Evolutionary conservation across 345 rosid genomes (phyloP).

Genomic region (Pistacia integerrima): DNA sequence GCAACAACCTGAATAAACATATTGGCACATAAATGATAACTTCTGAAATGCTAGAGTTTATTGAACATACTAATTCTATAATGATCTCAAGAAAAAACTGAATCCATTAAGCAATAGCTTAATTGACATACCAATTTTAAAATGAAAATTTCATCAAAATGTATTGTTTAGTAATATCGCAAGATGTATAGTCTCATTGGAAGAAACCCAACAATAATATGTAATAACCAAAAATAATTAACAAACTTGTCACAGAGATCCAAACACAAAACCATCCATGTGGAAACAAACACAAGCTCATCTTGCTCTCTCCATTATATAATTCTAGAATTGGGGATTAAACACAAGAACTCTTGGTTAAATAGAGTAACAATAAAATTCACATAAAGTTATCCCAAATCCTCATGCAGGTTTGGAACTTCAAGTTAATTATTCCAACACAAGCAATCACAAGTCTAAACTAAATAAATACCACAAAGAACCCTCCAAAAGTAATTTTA

Average conservation of each 20-base stretch:
- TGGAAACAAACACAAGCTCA: not conserved
- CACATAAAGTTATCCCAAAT: not conserved
- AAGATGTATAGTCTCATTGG: too few species aligned
- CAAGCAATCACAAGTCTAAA: not conserved
- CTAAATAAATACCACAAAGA: slow-evolving; percentile 9
- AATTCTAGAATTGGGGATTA: not conserved
- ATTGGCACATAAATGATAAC: slow-evolving; percentile 21
- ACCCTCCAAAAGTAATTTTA: not conserved
- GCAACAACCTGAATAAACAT: slow-evolving; percentile 62
- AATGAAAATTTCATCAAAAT: not conserved
- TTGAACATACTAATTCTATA: not conserved
- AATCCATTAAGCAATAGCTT: not conserved
- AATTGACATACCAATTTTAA: not conserved
- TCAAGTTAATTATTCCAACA: not conserved
- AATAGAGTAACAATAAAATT: not conserved
- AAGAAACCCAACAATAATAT: too few species aligned
- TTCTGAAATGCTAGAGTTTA: not conserved
- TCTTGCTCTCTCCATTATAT: not conserved
- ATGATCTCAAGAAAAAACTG: not conserved
- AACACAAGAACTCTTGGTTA: not conserved
- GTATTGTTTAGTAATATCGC: not conserved
- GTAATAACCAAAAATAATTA: not conserved
- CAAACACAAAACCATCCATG: too few species aligned
- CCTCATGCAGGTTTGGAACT: not conserved
- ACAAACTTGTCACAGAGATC: not conserved